These are phyloP conservation scores for Bipolaris bicolor DNA, from an alignment of 2,329 filamentous ascomycete genomes.

Conservation along the genomic window DNA sequence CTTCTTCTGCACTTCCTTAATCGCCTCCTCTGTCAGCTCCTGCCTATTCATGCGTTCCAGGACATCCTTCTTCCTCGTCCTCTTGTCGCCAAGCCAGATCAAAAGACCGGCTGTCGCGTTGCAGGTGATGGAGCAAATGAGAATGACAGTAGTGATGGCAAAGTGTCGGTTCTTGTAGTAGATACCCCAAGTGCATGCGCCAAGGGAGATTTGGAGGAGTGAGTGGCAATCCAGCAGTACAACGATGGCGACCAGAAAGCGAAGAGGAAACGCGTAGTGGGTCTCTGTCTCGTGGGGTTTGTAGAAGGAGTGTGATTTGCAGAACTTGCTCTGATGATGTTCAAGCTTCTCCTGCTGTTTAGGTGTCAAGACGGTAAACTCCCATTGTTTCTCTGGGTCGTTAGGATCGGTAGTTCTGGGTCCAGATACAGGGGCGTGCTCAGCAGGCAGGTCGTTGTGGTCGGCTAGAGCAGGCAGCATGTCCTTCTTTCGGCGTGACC, in stretches of 20 bases:
- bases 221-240: conserved; percentile 80
- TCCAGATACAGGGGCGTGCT: conserved; percentile 53
- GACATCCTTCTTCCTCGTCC: conserved; percentile 84
- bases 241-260: conserved; percentile 77
- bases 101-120: conserved; percentile 79
- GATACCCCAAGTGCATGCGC: conserved; percentile 79
- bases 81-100: conserved; percentile 76
- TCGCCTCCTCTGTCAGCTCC: conserved; percentile 71
- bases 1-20: conserved; percentile 62
- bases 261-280: conserved; percentile 78
- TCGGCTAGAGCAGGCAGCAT: conserved; percentile 67
- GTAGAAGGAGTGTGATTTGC: conserved; percentile 86
- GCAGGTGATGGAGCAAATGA: conserved; percentile 76
- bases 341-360: conserved; percentile 72
- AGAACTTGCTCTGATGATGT: conserved; percentile 80
- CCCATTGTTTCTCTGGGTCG: conserved; percentile 47
- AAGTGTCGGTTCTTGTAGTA: conserved; percentile 71
- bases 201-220: conserved; percentile 78
- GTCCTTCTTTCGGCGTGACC: conserved; percentile 68
- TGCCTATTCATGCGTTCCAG: conserved; percentile 77
- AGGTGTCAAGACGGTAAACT: conserved; percentile 67
- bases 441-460: conserved; percentile 69
- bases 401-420: conserved; percentile 46
- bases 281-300: conserved; percentile 86
- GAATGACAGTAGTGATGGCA: conserved; percentile 79